A percentile compares a stretch with the other conserved stretches of the same genome.
Conservation (phyloP, 192 early-diverging fungal genomes). For the Helicostylum pulchrum region DNA sequence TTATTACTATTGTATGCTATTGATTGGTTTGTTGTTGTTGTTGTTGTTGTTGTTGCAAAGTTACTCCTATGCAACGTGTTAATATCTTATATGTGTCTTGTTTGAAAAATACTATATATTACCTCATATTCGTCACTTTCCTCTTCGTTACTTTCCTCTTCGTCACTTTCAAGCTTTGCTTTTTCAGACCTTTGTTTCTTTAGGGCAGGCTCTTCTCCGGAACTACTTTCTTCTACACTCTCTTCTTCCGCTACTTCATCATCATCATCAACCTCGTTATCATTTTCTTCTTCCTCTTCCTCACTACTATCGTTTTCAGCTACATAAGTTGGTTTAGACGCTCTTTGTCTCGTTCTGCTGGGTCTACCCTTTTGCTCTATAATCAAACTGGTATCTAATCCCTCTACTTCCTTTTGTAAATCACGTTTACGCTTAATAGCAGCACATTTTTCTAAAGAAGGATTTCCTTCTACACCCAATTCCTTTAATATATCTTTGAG, state of each 20-base stretch:
- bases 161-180: neutral
- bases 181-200: neutral
- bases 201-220: too few species aligned
- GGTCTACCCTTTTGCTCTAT: conserved; percentile 9
- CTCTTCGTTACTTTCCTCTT: conserved; percentile 1
- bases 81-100: too few species aligned
- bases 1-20: neutral
- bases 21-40: neutral
- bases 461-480: conserved; percentile 52
- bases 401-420: conserved; percentile 49
- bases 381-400: conserved; percentile 37
- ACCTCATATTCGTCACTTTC: neutral
- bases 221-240: neutral
- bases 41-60: neutral
- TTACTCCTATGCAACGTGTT: neutral
- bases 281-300: conserved; percentile 21
- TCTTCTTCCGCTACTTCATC: neutral
- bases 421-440: conserved; percentile 52
- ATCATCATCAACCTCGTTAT: conserved; percentile 14
- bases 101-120: too few species aligned
- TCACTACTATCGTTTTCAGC: conserved; percentile 21
- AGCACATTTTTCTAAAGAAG: conserved; percentile 56
- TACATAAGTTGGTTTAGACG: neutral
- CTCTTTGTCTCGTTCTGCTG: neutral
- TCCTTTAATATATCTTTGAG: conserved; percentile 42